A percentile compares a stretch with the other conserved stretches of the same genome.
These are phyloP conservation scores for Schwanniomyces occidentalis DNA, from an alignment of 805 yeast genomes.

Conservation along the genomic window DNA sequence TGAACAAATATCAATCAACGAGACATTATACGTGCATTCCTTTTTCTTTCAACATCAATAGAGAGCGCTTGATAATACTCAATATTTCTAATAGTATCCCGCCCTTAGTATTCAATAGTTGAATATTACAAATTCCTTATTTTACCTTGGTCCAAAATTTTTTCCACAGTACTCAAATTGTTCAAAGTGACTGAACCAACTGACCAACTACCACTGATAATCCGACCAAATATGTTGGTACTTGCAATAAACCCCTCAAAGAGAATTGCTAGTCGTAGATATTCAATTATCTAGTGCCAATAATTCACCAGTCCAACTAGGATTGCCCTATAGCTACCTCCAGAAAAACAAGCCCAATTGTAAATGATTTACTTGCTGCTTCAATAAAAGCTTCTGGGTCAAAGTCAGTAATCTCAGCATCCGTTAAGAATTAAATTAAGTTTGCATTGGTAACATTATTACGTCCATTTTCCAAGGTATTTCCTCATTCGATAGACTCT, in stretches of 20 bases:
- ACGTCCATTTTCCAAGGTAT: conserved; percentile 23
- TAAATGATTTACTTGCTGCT: conserved; percentile 26
- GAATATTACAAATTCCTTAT: conserved; percentile 55
- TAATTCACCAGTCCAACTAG: conserved; percentile 76
- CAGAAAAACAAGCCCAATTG: conserved; percentile 48
- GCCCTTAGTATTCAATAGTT: conserved; percentile 66
- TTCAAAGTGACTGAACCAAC: conserved; percentile 64
- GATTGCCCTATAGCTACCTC: conserved; percentile 94
- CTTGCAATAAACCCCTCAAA: conserved; percentile 79
- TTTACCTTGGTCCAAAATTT: conserved; percentile 23
- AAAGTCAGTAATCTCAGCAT: conserved; percentile 48
- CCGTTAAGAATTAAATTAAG: conserved; percentile 42
- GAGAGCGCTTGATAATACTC: conserved; percentile 42
- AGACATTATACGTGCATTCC: conserved; percentile 37
- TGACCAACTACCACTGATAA: conserved; percentile 66
- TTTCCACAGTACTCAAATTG: conserved; percentile 55
- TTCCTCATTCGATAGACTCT: conserved; percentile 44
- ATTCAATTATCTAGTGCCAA: conserved; percentile 79
- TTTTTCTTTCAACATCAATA: conserved; percentile 29
- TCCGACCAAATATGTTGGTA: conserved; percentile 74
- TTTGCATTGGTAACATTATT: conserved; percentile 28
- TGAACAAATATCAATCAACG: conserved; percentile 46
- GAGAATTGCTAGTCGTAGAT: conserved; percentile 46
- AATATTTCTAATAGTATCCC: conserved; percentile 61
- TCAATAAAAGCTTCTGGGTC: conserved; percentile 42